Conservation (phyloP, 108 stramenopile species). For the Nannochloropsis salina region DNA sequence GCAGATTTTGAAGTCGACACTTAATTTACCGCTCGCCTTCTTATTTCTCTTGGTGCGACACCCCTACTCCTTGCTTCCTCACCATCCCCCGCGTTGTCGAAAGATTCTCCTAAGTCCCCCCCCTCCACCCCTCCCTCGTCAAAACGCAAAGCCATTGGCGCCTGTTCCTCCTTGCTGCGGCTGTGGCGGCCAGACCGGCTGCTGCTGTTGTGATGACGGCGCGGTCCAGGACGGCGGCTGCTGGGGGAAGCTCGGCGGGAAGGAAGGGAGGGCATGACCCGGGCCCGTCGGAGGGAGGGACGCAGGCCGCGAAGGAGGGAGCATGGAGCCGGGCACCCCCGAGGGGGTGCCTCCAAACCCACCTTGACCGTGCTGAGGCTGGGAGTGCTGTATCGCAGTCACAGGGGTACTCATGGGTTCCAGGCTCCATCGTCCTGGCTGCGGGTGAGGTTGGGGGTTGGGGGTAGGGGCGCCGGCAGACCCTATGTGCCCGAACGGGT, state of each 20-base stretch:
- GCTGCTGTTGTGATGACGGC: background rate
- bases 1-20: no score
- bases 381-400: background rate
- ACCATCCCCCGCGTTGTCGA: background rate
- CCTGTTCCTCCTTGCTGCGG: slow-evolving; percentile 16
- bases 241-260: background rate
- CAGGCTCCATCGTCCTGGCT: no score
- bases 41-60: background rate
- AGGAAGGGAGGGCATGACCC: background rate
- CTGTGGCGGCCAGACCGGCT: background rate
- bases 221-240: background rate
- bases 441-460: no score
- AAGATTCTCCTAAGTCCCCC: background rate
- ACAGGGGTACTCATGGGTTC: no score
- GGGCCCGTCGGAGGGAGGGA: background rate
- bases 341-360: background rate
- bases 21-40: background rate
- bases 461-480: background rate
- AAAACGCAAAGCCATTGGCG: background rate
- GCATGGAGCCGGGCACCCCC: background rate
- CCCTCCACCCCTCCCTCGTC: background rate
- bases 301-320: background rate
- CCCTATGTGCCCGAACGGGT: background rate
- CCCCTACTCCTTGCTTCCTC: background rate
- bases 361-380: background rate